Evolutionary conservation across 2,329 filamentous ascomycete species (phyloP).

Genomic region (Colletotrichum theobromicola): DNA sequence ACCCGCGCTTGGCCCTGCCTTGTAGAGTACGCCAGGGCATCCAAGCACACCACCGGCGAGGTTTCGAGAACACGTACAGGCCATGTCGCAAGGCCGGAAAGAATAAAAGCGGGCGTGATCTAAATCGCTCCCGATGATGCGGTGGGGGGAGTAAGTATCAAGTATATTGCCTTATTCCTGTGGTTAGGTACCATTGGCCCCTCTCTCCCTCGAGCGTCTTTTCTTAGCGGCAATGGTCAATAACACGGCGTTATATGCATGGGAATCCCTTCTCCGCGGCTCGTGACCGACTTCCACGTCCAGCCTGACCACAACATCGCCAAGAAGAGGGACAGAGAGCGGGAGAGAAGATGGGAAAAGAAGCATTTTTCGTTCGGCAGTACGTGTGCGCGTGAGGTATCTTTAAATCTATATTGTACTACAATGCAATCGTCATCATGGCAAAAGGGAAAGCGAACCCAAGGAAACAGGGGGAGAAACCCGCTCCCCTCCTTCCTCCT

Average conservation of each 20-base stretch:
- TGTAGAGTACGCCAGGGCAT: background rate
- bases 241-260: background rate
- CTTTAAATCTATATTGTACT: background rate
- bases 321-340: background rate
- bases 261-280: background rate
- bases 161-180: background rate
- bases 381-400: background rate
- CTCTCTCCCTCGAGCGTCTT: background rate
- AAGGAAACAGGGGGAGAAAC: background rate
- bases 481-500: background rate
- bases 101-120: background rate
- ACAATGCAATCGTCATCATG: background rate
- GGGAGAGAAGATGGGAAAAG: background rate
- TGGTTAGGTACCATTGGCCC: background rate
- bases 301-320: background rate
- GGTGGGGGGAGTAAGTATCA: background rate
- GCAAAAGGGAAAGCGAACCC: background rate
- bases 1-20: background rate
- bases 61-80: background rate
- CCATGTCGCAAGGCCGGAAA: background rate
- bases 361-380: background rate
- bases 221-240: background rate
- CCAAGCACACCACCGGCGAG: background rate
- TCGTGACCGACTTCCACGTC: background rate
- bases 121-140: background rate